Base-by-base conservation (phyloP, 495 filamentous ascomycete genomes). In the Penicillium samsonianum region DNA sequence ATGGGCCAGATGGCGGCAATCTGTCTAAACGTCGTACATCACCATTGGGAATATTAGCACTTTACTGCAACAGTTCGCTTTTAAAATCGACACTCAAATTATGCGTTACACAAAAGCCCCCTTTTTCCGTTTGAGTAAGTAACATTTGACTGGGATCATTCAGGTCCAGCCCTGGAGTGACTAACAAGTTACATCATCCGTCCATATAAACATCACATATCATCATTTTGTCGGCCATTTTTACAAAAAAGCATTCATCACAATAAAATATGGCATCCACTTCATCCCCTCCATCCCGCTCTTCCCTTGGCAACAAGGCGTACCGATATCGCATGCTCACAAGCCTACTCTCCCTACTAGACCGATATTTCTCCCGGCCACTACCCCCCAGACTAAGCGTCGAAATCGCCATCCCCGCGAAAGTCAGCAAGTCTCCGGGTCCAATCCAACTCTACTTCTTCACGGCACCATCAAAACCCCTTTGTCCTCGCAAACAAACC, bases 391-490 rank as follows among this genome's bases (percentile, higher is more conserved):
- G 31, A 1, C 57, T 62, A 9, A 33, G 30, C 5, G 26, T 60
- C 12, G 31, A 57, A 10, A 42, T 65, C n/a, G 54, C 59, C n/a
- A 62, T 67, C 38, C 65, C 62, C 16, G 55, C 57, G 23, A 62
- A 42, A 56, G 20, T 58, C 25, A 67, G 59, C 57, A 58, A 60
- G 35, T 10, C 26, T 0, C 54, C 59, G 0, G 62, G 65, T 10
- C n/a, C 20, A 38, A 67, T 67, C 17, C 10, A 57, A 2, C 63
- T 65, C 11, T 61, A 61, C 55, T 54, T 68, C 48, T 68, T 57
- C 60, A 68, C 65, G 4, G 53, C 50, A 6, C 45, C 48, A 2
- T 50, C 45, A 28, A 53, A 10, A 1, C n/a, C 50, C 41, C 35
- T 40, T 38, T 42, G 2, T 4, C 23, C 28, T 20, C 40, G 25